A percentile compares a stretch with the other conserved stretches of the same genome.
Evolutionary conservation across 1,284 basidiomycete genomes (phyloP).

Genomic region (Entoloma clypeatum): DNA sequence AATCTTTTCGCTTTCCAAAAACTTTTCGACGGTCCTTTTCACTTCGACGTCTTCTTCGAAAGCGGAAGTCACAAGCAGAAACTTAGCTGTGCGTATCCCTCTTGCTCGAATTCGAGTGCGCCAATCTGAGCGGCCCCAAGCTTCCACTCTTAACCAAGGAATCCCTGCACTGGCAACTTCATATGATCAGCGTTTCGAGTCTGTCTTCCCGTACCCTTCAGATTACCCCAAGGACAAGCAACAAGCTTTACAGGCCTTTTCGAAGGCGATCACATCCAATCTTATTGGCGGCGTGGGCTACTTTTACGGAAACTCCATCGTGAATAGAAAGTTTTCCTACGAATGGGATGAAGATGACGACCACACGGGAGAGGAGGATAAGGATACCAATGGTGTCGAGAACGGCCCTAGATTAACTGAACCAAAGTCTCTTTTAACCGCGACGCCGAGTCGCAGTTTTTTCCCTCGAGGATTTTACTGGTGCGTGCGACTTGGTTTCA

Average conservation of each 20-base stretch:
- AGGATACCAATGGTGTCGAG: slow-evolving; percentile 36
- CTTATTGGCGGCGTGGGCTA: slow-evolving; percentile 91
- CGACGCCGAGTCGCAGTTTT: slow-evolving; percentile 91
- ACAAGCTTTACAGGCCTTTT: slow-evolving; percentile 65
- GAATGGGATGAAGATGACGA: slow-evolving; percentile 88
- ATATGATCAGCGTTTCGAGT: slow-evolving; percentile 67
- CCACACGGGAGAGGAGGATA: slow-evolving; percentile 32
- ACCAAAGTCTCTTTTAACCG: slow-evolving; percentile 78
- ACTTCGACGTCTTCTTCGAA: slow-evolving; percentile 86
- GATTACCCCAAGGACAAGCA: slow-evolving; percentile 47
- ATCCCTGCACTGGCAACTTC: slow-evolving; percentile 62
- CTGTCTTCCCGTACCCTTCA: slow-evolving; percentile 62
- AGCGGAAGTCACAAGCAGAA: slow-evolving; percentile 60
- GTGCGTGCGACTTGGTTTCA: slow-evolving; percentile 38
- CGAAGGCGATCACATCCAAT: slow-evolving; percentile 85
- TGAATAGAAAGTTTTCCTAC: slow-evolving; percentile 79
- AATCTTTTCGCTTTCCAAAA: slow-evolving; percentile 89
- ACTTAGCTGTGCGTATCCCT: slow-evolving; percentile 49
- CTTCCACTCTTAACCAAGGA: slow-evolving; percentile 58
- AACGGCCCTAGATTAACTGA: slow-evolving; percentile 67
- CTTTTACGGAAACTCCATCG: slow-evolving; percentile 88
- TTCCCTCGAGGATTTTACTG: slow-evolving; percentile 98
- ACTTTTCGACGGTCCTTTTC: slow-evolving; percentile 76
- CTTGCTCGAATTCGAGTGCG: slow-evolving; percentile 4
- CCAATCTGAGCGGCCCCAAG: slow-evolving; percentile 31